Conservation (phyloP, 2,329 filamentous ascomycete genomes). For the Clarireedia homoeocarpa region DNA sequence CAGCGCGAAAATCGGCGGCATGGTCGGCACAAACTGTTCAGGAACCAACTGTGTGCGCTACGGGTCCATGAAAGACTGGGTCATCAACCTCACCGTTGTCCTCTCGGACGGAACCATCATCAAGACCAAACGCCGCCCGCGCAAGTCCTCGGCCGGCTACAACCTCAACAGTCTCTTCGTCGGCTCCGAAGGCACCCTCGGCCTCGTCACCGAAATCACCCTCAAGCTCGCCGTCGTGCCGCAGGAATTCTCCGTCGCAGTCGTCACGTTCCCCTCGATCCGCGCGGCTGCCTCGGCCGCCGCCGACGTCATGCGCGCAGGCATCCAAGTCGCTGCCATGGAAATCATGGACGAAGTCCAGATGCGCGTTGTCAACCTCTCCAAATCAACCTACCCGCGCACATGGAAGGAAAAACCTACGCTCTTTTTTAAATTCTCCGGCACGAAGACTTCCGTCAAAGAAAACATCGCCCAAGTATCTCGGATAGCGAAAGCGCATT, state of each 20-base stretch:
- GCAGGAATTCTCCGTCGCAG: conserved; percentile 67
- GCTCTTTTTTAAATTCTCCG: conserved; percentile 80
- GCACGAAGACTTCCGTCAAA: conserved; percentile 67
- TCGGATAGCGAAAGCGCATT: conserved; percentile 56
- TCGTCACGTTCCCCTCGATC: conserved; percentile 72
- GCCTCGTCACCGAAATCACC: conserved; percentile 75
- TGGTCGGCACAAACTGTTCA: conserved; percentile 72
- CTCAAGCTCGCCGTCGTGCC: conserved; percentile 73
- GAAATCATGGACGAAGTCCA: conserved; percentile 87
- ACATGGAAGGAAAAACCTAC: conserved; percentile 71
- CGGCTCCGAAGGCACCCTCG: conserved; percentile 74
- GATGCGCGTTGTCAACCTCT: conserved; percentile 74
- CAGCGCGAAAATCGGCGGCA: conserved; percentile 70
- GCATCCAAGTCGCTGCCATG: conserved; percentile 32
- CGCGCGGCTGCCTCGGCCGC: conserved; percentile 68
- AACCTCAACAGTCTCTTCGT: conserved; percentile 76
- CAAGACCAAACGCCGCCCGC: conserved; percentile 69
- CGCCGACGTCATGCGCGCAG: conserved; percentile 63
- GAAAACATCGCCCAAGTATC: conserved; percentile 69
- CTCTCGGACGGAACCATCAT: conserved; percentile 71
- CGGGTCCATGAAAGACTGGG: conserved; percentile 84
- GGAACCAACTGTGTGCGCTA: conserved; percentile 77
- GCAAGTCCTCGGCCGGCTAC: conserved; percentile 77
- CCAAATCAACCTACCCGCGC: conserved; percentile 58
- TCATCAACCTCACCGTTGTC: conserved; percentile 75